Evolutionary conservation across 495 filamentous ascomycete genomes (phyloP), one percentile per base, ranked within the genome.

Genomic region (Cercophora scortea): DNA sequence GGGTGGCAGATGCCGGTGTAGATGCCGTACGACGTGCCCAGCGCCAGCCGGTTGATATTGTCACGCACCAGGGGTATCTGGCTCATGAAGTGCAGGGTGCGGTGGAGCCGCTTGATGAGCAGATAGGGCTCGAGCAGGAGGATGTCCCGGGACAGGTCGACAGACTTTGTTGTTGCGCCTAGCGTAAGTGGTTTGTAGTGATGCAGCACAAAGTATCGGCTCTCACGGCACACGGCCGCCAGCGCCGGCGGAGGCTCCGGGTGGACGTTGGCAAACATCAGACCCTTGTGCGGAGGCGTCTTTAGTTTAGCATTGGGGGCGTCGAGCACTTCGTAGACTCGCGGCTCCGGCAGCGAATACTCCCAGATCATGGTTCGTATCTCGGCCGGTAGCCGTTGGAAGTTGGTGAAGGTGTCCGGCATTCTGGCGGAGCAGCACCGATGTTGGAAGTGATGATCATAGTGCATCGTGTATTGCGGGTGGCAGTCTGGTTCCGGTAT

Each of bases 101-200:
- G 71, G 54, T 75, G 66, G 18, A 76, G 64, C 45, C 71, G 63
- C 62, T 74, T 73, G 57, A 76, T 69, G 42, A 75, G 70, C 9
- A 76, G 60, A 52, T 76, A 75, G 4, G 73, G 73, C 56, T 76
- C 73, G 34, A 76, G 71, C n/a, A 76, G 64, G 42, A 76, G 56
- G 34, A 76, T 71, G 49, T 76, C 73, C 47, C 72, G 70, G 25
- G 67, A 64, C 15, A 73, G 63, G 53, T 76, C 70, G 49, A 76
- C 61, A 47, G 65, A 73, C 51, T 76, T 76, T 50, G 73, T 73
- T 34, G 71, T 73, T 16, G 58, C 59, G 17, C 70, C 72, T 32
- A 76, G 64, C 1, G 70, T 72, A 53, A 76, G 61, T 6, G 71
- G 69, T 50, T 74, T 72, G 59, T 76, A 76, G 50, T 65, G 64